Base-by-base conservation (phyloP, 2,329 filamentous ascomycete genomes). In the Phaeosphaeriaceae sp. region DNA sequence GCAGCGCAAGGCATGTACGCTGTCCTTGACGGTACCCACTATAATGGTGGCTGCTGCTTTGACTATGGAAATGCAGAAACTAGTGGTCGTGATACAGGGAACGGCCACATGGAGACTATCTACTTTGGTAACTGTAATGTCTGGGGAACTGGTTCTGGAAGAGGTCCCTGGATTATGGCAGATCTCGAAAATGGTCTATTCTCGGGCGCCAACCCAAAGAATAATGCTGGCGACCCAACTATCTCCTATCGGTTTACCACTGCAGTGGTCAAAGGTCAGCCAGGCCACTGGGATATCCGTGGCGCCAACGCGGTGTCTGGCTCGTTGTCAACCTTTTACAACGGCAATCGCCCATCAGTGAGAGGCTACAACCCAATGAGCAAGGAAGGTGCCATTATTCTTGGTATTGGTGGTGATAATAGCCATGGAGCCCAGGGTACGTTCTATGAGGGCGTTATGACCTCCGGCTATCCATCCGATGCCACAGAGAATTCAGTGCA, bases 401-500 rank as follows among this genome's bases (percentile, higher is more conserved):
- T 87, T n/a, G 85, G 85, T n/a, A 86, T 87, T 45, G 85, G 85
- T n/a, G 85, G 85, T 6, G 85, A 87, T 58, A 88, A 85, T 72
- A 85, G 82, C 62, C 73, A 75, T 58, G 60, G 80, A 37, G 84
- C 77, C 0, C 82, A 86, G 62, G 84, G 85, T 20, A 87, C 84
- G 0, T 85, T 85, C 61, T 85, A 87, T 67, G 85, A 87, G 69
- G 85, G 84, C 18, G 83, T 81, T 18, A 85, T 87, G 83, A 87
- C 83, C 12, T 70, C 76, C 0, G 83, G 83, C 1, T 87, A 86
- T 58, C 84, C 85, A 0, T 77, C 81, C 2, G 83, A 87, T 54
- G 77, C 75, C 9, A 83, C 79, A 3, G 85, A 87, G 67, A 77
- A 79, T 64, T 65, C 76, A 0, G 82, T 86, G 0, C 83, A 86